Percentiles rank a stretch among this genome's conserved stretches.
Evolutionary conservation across 2,329 filamentous ascomycete genomes (phyloP).

Genomic region (Beauveria asiatica): DNA sequence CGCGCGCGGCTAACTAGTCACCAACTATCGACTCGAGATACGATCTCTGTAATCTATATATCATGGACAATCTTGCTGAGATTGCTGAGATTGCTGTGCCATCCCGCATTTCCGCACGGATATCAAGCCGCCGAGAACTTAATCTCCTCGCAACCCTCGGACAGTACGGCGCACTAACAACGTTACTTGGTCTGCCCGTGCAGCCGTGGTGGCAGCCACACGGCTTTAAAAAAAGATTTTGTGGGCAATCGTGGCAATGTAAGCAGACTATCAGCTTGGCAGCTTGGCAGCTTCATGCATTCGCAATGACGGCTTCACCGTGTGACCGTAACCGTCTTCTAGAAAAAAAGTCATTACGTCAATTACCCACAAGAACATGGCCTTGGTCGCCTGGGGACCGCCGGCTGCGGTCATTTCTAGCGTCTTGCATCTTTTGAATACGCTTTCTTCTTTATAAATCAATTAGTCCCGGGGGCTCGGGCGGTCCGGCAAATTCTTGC

Average conservation of each 20-base stretch:
- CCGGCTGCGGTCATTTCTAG: background rate
- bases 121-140: background rate
- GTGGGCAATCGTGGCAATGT: no score
- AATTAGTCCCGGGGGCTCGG: background rate
- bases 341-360: background rate
- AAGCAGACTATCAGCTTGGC: background rate
- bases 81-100: background rate
- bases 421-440: background rate
- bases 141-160: background rate
- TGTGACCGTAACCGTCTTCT: no score
- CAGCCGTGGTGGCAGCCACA: no score
- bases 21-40: no score
- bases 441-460: background rate
- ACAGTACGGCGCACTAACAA: background rate
- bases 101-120: background rate
- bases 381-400: background rate
- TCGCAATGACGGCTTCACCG: background rate
- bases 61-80: no score
- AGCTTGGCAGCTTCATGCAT: background rate
- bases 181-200: no score
- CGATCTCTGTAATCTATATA: no score
- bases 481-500: background rate
- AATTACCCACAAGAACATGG: background rate
- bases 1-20: no score
- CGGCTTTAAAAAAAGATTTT: no score